Conservation (phyloP, 257 asterid species). For the Dorcoceras hygrometricum region DNA sequence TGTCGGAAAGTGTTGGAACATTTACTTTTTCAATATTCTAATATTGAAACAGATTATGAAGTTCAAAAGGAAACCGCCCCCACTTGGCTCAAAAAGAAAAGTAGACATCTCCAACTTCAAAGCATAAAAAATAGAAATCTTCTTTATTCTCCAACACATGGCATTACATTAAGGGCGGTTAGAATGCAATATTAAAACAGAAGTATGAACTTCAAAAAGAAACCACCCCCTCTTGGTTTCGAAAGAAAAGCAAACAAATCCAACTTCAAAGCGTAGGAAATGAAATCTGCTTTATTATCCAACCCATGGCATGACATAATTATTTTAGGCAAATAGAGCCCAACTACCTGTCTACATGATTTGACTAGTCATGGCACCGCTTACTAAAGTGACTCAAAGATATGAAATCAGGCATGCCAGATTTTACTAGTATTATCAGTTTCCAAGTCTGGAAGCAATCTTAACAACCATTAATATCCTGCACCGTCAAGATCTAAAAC, state of each 20-base stretch:
- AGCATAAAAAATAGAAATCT: conserved; percentile 20
- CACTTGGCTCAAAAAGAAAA: conserved; percentile 17
- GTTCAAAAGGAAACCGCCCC: not conserved
- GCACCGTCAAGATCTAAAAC: conserved; percentile 89
- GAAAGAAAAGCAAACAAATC: no score
- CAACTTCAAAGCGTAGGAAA: no score
- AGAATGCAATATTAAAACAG: no score
- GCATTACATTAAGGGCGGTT: conserved; percentile 20
- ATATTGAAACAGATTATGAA: not conserved
- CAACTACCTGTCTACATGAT: conserved; percentile 36
- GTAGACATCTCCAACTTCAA: conserved; percentile 15
- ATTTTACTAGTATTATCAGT: conserved; percentile 61
- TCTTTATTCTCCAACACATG: conserved; percentile 26
- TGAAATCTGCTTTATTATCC: no score
- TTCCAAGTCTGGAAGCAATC: conserved; percentile 96
- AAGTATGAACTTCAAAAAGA: no score
- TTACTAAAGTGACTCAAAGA: conserved; percentile 48
- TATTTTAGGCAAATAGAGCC: conserved; percentile 29
- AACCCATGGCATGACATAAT: no score
- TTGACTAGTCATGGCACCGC: conserved; percentile 45
- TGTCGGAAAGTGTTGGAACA: not conserved
- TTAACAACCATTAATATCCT: conserved; percentile 96
- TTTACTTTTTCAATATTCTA: no score
- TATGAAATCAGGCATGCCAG: conserved; percentile 60
- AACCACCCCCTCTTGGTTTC: no score